phyloP scores from a whole-genome alignment of 352 stramenopile species.

The Thalassiosira hispida region DNA sequence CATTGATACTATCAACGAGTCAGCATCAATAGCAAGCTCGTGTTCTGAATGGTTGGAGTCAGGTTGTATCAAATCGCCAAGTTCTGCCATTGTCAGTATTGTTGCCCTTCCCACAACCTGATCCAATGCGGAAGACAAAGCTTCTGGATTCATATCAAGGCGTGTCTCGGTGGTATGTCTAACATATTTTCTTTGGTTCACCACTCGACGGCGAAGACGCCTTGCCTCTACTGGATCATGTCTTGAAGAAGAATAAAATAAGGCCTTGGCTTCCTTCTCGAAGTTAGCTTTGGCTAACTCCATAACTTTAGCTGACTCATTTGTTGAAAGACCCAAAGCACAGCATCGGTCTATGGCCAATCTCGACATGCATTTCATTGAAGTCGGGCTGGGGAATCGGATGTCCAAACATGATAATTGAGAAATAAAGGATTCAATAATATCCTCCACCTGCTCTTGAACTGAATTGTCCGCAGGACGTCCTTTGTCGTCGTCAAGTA shows the following conservation, averaged over 20 bases:
- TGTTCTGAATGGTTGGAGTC: slow-evolving; percentile 16
- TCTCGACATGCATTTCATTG: slow-evolving; percentile 40
- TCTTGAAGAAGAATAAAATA: slow-evolving; percentile 13
- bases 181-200: slow-evolving; percentile 12
- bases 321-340: slow-evolving; percentile 36
- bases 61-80: slow-evolving; percentile 8
- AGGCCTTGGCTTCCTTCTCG: slow-evolving; percentile 26
- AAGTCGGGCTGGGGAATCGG: slow-evolving; percentile 39
- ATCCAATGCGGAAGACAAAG: slow-evolving; percentile 42
- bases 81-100: slow-evolving; percentile 26
- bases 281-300: slow-evolving; percentile 41
- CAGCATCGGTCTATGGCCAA: slow-evolving; percentile 34
- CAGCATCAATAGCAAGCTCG: slow-evolving; percentile 30
- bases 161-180: neutral
- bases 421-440: slow-evolving; percentile 38
- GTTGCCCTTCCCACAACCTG: slow-evolving; percentile 30
- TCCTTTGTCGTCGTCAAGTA: slow-evolving; percentile 21
- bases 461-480: slow-evolving; percentile 8
- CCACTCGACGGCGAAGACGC: neutral
- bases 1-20: slow-evolving; percentile 37
- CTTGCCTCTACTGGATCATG: neutral
- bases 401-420: slow-evolving; percentile 61
- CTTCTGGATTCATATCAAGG: slow-evolving; percentile 14
- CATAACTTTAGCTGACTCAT: slow-evolving; percentile 18
- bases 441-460: slow-evolving; percentile 39